Conservation (phyloP, 108 stramenopile species). For the Craspedostauros australis region DNA sequence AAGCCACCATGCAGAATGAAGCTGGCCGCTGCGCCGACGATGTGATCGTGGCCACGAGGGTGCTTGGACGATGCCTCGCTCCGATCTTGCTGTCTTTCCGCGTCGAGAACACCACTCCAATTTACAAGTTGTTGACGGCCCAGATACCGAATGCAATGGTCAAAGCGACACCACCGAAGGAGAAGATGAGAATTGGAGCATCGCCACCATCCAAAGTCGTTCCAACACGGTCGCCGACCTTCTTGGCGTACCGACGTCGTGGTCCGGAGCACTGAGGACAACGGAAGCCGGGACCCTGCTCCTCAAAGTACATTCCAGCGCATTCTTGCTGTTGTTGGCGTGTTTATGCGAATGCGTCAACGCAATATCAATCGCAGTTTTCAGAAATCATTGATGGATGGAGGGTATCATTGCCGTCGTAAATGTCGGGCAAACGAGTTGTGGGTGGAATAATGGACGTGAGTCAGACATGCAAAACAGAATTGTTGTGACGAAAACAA, state of each 20-base stretch:
- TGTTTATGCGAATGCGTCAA: background rate
- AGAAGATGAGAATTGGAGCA: slow-evolving; percentile 90
- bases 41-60: background rate
- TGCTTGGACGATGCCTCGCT: background rate
- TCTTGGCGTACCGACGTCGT: slow-evolving; percentile 95
- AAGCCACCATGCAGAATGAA: too few species aligned
- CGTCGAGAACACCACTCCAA: background rate
- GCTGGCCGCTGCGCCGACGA: too few species aligned
- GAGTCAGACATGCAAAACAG: too few species aligned
- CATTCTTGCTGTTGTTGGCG: slow-evolving; percentile 59
- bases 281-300: slow-evolving; percentile 89
- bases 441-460: too few species aligned
- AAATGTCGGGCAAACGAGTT: too few species aligned
- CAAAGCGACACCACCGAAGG: slow-evolving; percentile 83
- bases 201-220: slow-evolving; percentile 95
- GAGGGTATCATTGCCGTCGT: too few species aligned
- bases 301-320: slow-evolving; percentile 92
- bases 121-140: slow-evolving; percentile 85
- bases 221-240: slow-evolving; percentile 92
- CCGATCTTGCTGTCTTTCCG: background rate
- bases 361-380: too few species aligned
- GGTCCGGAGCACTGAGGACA: slow-evolving; percentile 98
- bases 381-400: too few species aligned
- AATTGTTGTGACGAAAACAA: too few species aligned
- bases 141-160: slow-evolving; percentile 89